Evolutionary conservation across 2,329 filamentous ascomycete genomes (phyloP), one percentile per base, ranked within the genome.

Genomic region (Sarocladium strictum): DNA sequence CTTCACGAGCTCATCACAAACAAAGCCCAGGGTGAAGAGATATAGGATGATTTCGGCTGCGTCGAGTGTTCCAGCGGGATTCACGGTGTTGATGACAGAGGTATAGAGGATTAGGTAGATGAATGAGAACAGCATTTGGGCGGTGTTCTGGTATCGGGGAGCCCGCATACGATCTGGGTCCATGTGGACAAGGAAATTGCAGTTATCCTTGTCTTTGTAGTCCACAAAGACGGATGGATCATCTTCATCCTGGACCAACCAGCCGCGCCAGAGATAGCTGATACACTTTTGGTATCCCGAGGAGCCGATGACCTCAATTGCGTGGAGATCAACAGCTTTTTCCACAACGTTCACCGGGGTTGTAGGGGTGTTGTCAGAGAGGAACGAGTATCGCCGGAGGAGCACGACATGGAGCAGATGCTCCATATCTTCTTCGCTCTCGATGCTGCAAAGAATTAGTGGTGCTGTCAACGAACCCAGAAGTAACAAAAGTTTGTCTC

Each of bases 201-300:
- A 85, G 66, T 92, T 89, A 56, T 86, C 89, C 67, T 90, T 90
- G 57, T 90, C 78, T 61, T 86, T 83, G 75, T 95, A 99, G 65
- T 92, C 86, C 54, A 97, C 80, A 66, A 99, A 99, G 53, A 84
- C 85, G n/a, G 86, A 84, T 0, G 93, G 88, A 62, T 97, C 92
- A 51, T 92, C 80, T 62, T 97, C 91, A 61, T 97, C 90, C 68
- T 99, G 94, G n/a, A 96, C 85, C 9, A 97, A 77, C 94, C 94
- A 99, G 21, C 94, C 94, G 58, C 85, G 84, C 94, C 94, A 99
- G 9, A 99, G 84, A 65, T 95, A 90, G 58, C 80, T 83, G 64
- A 97, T 90, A 66, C 93, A 97, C 72, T 95, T 96, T 61, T 97
- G 94, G 69, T 97, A 99, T 24, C 94, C 93, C 0, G 90, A 91